Evolutionary conservation across 2,329 filamentous ascomycete genomes (phyloP).

Genomic region (Thermomyces lanuginosus): DNA sequence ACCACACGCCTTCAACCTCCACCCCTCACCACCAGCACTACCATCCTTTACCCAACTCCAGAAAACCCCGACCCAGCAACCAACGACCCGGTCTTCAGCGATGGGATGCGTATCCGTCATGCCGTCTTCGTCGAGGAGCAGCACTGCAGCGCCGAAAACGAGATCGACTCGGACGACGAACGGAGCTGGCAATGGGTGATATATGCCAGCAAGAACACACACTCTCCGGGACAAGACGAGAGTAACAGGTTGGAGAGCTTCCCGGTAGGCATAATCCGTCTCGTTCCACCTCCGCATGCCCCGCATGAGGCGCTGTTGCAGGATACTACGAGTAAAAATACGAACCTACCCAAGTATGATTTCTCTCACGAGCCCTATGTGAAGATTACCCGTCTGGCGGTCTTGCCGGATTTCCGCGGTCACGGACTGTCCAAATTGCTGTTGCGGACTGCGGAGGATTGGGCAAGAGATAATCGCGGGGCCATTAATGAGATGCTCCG

Average conservation of each 20-base stretch:
- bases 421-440: slow-evolving; percentile 49
- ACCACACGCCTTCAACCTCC: slow-evolving; percentile 3
- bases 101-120: slow-evolving; percentile 42
- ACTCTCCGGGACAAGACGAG: slow-evolving; percentile 25
- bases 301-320: slow-evolving; percentile 36
- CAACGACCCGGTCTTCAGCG: slow-evolving; percentile 40
- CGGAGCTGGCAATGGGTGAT: slow-evolving; percentile 74
- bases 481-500: slow-evolving; percentile 21
- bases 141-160: slow-evolving; percentile 43
- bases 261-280: slow-evolving; percentile 59
- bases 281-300: slow-evolving; percentile 65
- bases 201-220: slow-evolving; percentile 41
- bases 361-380: slow-evolving; percentile 55
- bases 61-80: slow-evolving; percentile 9
- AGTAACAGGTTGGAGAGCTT: slow-evolving; percentile 17
- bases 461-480: slow-evolving; percentile 45
- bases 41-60: slow-evolving; percentile 13
- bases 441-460: slow-evolving; percentile 51
- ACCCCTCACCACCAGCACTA: not conserved
- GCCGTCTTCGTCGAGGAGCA: slow-evolving; percentile 44
- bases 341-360: slow-evolving; percentile 24
- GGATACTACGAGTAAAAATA: slow-evolving; percentile 11
- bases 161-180: slow-evolving; percentile 66
- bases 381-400: slow-evolving; percentile 64
- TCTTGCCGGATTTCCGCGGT: slow-evolving; percentile 48